Evolutionary conservation across 495 filamentous ascomycete species (phyloP).

Genomic region (Penicillium lividum): DNA sequence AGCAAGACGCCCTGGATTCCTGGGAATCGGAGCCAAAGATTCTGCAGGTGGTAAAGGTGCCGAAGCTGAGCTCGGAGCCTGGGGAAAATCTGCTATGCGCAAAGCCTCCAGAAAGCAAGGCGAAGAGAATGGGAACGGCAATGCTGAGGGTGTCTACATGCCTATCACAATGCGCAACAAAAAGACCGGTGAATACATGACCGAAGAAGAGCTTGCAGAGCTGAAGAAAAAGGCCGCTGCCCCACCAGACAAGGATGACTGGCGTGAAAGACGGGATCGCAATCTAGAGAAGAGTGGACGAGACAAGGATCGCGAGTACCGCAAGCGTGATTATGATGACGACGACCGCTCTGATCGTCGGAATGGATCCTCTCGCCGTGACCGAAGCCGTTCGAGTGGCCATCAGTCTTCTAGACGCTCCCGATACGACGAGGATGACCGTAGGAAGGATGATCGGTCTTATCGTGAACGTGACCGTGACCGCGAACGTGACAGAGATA

Average conservation of each 20-base stretch:
- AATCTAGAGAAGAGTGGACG: conserved; percentile 53
- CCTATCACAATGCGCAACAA: conserved; percentile 67
- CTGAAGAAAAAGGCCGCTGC: conserved; percentile 48
- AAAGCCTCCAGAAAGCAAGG: conserved; percentile 52
- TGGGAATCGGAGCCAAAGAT: conserved; percentile 82
- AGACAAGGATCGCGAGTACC: conserved; percentile 35
- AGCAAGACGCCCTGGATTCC: conserved; percentile 70
- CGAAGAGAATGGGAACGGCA: conserved; percentile 34
- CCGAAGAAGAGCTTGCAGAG: conserved; percentile 59
- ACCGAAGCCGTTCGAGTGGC: conserved; percentile 37
- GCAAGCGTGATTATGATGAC: conserved; percentile 32
- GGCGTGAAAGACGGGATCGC: conserved; percentile 50
- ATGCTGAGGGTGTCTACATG: conserved; percentile 60
- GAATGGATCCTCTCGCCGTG: conserved; percentile 37
- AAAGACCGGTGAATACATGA: conserved; percentile 65
- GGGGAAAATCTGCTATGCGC: conserved; percentile 68
- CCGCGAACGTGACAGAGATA: conserved; percentile 22
- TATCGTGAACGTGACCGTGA: conserved; percentile 33
- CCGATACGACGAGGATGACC: conserved; percentile 33
- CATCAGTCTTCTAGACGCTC: conserved; percentile 34
- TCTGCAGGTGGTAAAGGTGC: conserved; percentile 59
- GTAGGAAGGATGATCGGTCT: conserved; percentile 34
- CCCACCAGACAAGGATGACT: conserved; percentile 43
- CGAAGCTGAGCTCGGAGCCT: conserved; percentile 73
- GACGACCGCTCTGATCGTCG: conserved; percentile 33